These are phyloP conservation scores for Xylaria multiplex DNA, from an alignment of 2,329 filamentous ascomycete species.

Conservation along the genomic window DNA sequence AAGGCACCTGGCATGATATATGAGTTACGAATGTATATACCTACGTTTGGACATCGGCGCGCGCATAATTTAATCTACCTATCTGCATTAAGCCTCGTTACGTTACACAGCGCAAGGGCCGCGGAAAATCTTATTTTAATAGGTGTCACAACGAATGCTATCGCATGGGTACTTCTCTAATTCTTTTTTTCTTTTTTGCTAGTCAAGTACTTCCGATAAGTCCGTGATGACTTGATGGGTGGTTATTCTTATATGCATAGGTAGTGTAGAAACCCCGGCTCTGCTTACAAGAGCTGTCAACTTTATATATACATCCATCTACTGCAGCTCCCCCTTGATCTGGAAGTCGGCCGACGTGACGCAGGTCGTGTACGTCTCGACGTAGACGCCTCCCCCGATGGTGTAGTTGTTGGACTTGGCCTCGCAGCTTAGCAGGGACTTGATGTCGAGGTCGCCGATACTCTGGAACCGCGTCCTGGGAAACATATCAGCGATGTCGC, in stretches of 20 bases:
- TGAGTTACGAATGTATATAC: slow-evolving; percentile 18
- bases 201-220: neutral
- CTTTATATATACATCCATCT: too few relatives aligned
- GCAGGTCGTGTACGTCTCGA: slow-evolving; percentile 17
- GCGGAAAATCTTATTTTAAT: neutral
- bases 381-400: neutral
- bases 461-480: slow-evolving; percentile 23
- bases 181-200: neutral
- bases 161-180: neutral
- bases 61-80: neutral
- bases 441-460: slow-evolving; percentile 21
- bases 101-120: neutral
- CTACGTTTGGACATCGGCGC: neutral
- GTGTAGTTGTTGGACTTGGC: slow-evolving; percentile 1
- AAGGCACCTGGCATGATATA: slow-evolving; percentile 2
- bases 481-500: neutral
- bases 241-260: too few relatives aligned
- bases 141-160: neutral
- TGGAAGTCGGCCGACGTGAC: slow-evolving; percentile 16
- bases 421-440: slow-evolving; percentile 11
- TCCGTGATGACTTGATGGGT: neutral
- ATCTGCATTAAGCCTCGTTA: neutral
- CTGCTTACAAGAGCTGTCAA: too few relatives aligned
- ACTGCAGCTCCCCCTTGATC: slow-evolving; percentile 22
- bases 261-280: neutral